Evolutionary conservation across 1,284 basidiomycete genomes (phyloP).

Genomic region (Moniliella sp.): DNA sequence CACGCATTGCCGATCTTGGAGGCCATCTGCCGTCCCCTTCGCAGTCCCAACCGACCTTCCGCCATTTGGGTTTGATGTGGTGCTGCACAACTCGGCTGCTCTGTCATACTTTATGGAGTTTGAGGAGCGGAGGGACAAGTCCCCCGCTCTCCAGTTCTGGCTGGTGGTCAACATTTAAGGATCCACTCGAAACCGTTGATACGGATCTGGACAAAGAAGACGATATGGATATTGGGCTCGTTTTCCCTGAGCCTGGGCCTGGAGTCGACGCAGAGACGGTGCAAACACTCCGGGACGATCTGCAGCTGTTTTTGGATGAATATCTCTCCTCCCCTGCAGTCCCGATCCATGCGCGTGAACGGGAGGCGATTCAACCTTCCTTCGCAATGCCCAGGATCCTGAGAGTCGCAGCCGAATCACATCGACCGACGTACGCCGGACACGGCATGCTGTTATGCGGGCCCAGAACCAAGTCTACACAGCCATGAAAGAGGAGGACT

Average conservation of each 20-base stretch:
- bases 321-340: slow-evolving; percentile 51
- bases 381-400: too few species aligned
- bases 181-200: slow-evolving; percentile 50
- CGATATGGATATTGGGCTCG: slow-evolving; percentile 35
- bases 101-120: slow-evolving; percentile 92
- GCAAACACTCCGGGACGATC: slow-evolving; percentile 53
- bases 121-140: slow-evolving; percentile 69
- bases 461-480: slow-evolving; percentile 65
- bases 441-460: slow-evolving; percentile 52
- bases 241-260: too few species aligned
- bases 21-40: too few species aligned
- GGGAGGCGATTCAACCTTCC: too few species aligned
- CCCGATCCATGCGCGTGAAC: slow-evolving; percentile 38
- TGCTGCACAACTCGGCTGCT: slow-evolving; percentile 65
- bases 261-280: too few species aligned
- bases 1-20: background rate
- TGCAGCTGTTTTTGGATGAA: slow-evolving; percentile 59
- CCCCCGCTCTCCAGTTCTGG: slow-evolving; percentile 83
- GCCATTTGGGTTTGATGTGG: too few species aligned
- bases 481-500: slow-evolving; percentile 66
- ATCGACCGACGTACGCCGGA: slow-evolving; percentile 8
- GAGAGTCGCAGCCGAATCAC: too few species aligned
- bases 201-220: slow-evolving; percentile 2
- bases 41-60: too few species aligned
- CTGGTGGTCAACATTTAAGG: slow-evolving; percentile 89